Conservation (phyloP, 768 basidiomycete species). For the Gautieria morchelliformis region DNA sequence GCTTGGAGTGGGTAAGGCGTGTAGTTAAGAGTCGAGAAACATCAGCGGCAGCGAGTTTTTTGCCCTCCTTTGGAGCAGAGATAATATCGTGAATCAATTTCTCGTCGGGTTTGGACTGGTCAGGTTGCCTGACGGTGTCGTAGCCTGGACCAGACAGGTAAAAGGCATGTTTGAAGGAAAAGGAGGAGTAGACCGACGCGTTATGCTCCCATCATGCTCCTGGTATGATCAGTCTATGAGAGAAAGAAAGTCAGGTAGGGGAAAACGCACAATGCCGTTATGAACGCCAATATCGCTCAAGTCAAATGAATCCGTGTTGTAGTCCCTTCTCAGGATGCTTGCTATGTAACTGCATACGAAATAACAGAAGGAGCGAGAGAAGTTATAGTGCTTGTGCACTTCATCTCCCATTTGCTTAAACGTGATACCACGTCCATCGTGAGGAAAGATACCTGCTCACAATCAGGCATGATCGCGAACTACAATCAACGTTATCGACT, state of each 20-base stretch:
- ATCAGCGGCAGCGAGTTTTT: slow-evolving; percentile 44
- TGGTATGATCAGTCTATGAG: not conserved
- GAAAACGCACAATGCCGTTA: slow-evolving; percentile 45
- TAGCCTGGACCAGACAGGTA: slow-evolving; percentile 31
- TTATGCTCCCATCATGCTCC: slow-evolving; percentile 12
- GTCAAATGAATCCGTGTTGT: slow-evolving; percentile 49
- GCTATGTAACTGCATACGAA: slow-evolving; percentile 59
- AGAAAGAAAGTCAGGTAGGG: not conserved
- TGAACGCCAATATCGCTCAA: slow-evolving; percentile 60
- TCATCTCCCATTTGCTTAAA: slow-evolving; percentile 34
- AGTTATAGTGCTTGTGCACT: slow-evolving; percentile 41
- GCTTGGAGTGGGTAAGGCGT: slow-evolving; percentile 48
- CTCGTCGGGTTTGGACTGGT: slow-evolving; percentile 45
- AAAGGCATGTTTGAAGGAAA: not conserved
- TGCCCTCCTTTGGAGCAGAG: slow-evolving; percentile 43
- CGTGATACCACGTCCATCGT: slow-evolving; percentile 59
- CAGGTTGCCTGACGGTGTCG: slow-evolving; percentile 34
- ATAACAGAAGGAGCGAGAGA: slow-evolving; percentile 54
- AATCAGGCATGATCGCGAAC: too few species aligned
- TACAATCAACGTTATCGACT: not conserved
- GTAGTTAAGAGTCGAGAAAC: slow-evolving; percentile 47
- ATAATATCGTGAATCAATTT: slow-evolving; percentile 46
- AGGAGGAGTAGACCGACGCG: not conserved
- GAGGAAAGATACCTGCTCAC: slow-evolving; percentile 35
- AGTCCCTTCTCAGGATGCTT: slow-evolving; percentile 44